Base-by-base conservation (phyloP, 2,329 filamentous ascomycete species). In the Fusarium pseudoanthophilum region DNA sequence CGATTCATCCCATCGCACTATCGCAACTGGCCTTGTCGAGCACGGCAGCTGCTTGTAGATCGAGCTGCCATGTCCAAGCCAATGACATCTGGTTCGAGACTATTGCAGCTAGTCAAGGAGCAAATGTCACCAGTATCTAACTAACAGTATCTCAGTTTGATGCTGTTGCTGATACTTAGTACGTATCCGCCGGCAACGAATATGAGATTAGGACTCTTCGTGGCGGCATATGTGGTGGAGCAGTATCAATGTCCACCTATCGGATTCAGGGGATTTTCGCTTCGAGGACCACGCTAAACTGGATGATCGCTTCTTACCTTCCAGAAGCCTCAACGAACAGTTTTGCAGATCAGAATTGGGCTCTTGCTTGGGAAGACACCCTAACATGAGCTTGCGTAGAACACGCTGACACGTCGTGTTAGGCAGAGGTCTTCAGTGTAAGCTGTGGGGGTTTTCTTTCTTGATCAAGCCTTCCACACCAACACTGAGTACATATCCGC, bases 291-390 rank as follows among this genome's bases (percentile, higher is more conserved):
- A 42, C 59, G 56, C 61, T 69, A 74, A 71, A 65, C 49, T 53
- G 57, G 49, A 63, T 55, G 53, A 52, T 64, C 36, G 32, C 56
- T 75, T 64, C 60, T 73, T 57, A 43, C 58, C 67, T 78, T 78
- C 77, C 69, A 76, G 76, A 78, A 78, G 75, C 53, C 64, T 77
- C 55, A 66, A 56, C 52, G 77, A 78, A 78, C 58, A 66, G 60
- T 65, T 42, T 45, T 73, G 52, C 48, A 70, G 63, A 75, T 73
- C 74, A 62, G 59, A 49, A 71, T 69, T 65, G 40, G 40, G 34
- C 34, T 26, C 43, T 43, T 62, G 48, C 46, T 40, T 40, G 45
- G 39, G 46, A 52, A 49, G 43, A 67, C 21, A 18, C 24, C 32
- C 59, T 18, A 4, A 26, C 30, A 52, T 26, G 32, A 36, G 49